Evolutionary conservation across 176 grass and related monocot genomes (phyloP).

Genomic region (Aegilops bicornis): DNA sequence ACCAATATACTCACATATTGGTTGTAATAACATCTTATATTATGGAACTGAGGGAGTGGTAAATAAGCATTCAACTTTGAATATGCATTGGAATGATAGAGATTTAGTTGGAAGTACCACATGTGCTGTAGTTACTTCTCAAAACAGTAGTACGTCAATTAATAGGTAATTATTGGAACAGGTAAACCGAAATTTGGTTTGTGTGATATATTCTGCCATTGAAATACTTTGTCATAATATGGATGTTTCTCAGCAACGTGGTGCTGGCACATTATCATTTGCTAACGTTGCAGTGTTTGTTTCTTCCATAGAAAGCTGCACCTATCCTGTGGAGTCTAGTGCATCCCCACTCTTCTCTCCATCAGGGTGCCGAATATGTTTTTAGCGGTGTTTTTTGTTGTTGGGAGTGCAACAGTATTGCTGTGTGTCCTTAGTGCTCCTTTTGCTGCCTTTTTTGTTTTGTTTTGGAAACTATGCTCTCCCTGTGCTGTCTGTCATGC

Average conservation of each 20-base stretch:
- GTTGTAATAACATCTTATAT: too few species aligned
- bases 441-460: not conserved
- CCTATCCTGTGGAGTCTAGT: not conserved
- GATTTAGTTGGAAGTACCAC: slow-evolving; percentile 8
- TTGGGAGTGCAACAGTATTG: not conserved
- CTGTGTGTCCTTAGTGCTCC: not conserved
- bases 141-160: not conserved
- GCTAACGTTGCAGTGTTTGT: not conserved
- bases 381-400: not conserved
- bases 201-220: not conserved
- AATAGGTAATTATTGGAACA: not conserved
- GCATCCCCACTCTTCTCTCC: slow-evolving; percentile 3
- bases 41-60: too few species aligned
- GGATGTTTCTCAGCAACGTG: not conserved
- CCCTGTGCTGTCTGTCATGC: too few species aligned
- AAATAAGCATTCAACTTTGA: too few species aligned
- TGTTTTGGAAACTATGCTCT: too few species aligned
- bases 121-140: not conserved
- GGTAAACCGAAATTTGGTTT: not conserved
- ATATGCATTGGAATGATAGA: not conserved
- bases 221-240: not conserved
- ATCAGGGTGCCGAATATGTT: not conserved
- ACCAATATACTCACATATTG: too few species aligned
- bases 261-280: not conserved
- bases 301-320: not conserved